These are phyloP conservation scores for Mycena pura DNA, from an alignment of 768 basidiomycete genomes.

Conservation along the genomic window DNA sequence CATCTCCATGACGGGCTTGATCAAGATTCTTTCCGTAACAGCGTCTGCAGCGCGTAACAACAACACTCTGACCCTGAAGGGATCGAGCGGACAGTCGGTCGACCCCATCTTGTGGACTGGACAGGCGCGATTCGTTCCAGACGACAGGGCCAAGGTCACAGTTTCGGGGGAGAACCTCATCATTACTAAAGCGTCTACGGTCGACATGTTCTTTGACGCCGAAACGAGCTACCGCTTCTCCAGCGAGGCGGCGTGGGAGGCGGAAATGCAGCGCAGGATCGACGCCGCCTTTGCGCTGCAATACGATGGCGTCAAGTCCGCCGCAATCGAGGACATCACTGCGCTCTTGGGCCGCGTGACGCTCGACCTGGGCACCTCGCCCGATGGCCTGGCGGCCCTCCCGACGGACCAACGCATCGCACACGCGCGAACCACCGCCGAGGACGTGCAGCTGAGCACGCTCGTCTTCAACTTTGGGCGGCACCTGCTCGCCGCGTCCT, in stretches of 20 bases:
- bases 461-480: constrained; percentile 10
- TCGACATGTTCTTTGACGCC: constrained; percentile 13
- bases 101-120: constrained; percentile 12
- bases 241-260: constrained; percentile 7
- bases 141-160: neutral
- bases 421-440: neutral
- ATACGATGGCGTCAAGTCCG: constrained; percentile 3
- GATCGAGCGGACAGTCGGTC: constrained; percentile 3
- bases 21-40: neutral
- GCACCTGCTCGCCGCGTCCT: constrained; percentile 6
- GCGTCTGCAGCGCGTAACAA: constrained; percentile 4
- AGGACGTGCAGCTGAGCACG: constrained; percentile 8
- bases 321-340: constrained; percentile 3
- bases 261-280: constrained; percentile 9
- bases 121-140: constrained; percentile 10
- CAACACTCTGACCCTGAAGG: constrained; percentile 7
- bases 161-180: constrained; percentile 1
- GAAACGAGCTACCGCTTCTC: constrained; percentile 6
- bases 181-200: constrained; percentile 5
- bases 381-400: neutral
- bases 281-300: neutral
- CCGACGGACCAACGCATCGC: constrained; percentile 5
- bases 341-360: neutral
- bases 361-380: constrained; percentile 10
- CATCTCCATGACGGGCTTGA: constrained; percentile 6